Percentiles rank a stretch among this genome's conserved stretches.
Evolutionary conservation across 768 basidiomycete species (phyloP).

Genomic region (Boletus eberwhitei): DNA sequence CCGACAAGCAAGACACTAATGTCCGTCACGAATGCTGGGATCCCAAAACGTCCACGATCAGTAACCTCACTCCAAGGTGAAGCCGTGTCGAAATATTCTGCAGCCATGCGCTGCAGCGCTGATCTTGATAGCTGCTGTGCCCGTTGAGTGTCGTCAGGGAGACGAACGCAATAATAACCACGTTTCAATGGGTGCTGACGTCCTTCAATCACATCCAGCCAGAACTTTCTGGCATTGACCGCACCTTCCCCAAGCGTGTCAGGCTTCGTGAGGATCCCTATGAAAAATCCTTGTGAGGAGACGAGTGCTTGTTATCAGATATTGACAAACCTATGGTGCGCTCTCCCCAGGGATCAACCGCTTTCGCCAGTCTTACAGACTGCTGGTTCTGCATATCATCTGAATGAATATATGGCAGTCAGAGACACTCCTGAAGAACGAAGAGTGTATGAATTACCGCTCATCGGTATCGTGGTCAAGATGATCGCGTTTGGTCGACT

Average conservation of each 20-base stretch:
- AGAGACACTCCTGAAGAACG: not conserved
- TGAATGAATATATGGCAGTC: conserved; percentile 19
- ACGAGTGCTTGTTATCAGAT: not conserved
- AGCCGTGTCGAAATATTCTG: conserved; percentile 44
- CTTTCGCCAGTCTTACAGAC: conserved; percentile 51
- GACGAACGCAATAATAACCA: conserved; percentile 68
- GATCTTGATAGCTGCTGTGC: conserved; percentile 31
- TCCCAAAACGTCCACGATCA: conserved; percentile 51
- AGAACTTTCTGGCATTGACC: conserved; percentile 37
- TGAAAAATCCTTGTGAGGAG: not conserved
- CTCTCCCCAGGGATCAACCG: conserved; percentile 49
- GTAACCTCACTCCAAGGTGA: conserved; percentile 52
- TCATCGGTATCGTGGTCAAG: conserved; percentile 64
- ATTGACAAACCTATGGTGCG: conserved; percentile 56
- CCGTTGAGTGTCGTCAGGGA: conserved; percentile 59
- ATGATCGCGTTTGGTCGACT: conserved; percentile 52
- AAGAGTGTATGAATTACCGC: conserved; percentile 36
- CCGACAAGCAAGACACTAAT: conserved; percentile 51
- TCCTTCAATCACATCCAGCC: conserved; percentile 53
- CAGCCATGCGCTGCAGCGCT: conserved; percentile 37
- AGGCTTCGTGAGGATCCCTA: conserved; percentile 71
- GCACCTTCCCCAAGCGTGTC: conserved; percentile 50
- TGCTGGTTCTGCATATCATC: conserved; percentile 68
- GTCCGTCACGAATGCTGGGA: conserved; percentile 46
- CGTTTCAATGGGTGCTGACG: conserved; percentile 44